Evolutionary conservation across 2,329 filamentous ascomycete genomes (phyloP).

Genomic region (Paecilomyces variotii): DNA sequence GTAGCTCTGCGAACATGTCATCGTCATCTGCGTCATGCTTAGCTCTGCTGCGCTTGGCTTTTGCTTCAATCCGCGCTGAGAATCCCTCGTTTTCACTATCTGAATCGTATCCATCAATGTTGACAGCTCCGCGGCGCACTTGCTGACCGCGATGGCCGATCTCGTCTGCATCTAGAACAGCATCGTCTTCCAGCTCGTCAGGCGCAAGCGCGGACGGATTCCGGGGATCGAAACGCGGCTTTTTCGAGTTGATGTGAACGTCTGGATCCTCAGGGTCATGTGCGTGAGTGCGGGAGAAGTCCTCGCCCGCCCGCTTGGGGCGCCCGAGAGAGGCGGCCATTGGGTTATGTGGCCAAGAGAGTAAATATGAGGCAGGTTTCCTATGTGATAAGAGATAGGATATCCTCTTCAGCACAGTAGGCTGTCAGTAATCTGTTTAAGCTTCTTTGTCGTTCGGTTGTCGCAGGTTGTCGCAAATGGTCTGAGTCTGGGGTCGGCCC

Average conservation of each 20-base stretch:
- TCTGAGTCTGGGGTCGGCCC: conserved; percentile 26
- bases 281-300: conserved; percentile 68
- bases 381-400: not conserved
- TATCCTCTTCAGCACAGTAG: not conserved
- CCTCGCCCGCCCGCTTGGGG: conserved; percentile 75
- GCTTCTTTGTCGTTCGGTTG: not conserved
- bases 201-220: conserved; percentile 89
- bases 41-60: conserved; percentile 32
- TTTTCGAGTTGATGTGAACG: conserved; percentile 53
- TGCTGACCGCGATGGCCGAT: conserved; percentile 66
- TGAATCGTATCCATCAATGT: conserved; percentile 93
- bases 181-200: conserved; percentile 66
- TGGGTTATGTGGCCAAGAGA: not conserved
- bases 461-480: not conserved
- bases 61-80: conserved; percentile 61
- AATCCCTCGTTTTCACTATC: conserved; percentile 90
- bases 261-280: conserved; percentile 41
- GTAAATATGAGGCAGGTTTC: not conserved
- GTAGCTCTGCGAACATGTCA: conserved; percentile 77
- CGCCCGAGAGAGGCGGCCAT: conserved; percentile 62
- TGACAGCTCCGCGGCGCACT: conserved; percentile 87
- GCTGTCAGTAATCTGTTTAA: not conserved
- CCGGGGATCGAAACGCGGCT: conserved; percentile 85
- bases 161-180: conserved; percentile 80
- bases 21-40: conserved; percentile 36